Evolutionary conservation across 495 filamentous ascomycete species (phyloP).

Genomic region (Sporormia fimetaria): DNA sequence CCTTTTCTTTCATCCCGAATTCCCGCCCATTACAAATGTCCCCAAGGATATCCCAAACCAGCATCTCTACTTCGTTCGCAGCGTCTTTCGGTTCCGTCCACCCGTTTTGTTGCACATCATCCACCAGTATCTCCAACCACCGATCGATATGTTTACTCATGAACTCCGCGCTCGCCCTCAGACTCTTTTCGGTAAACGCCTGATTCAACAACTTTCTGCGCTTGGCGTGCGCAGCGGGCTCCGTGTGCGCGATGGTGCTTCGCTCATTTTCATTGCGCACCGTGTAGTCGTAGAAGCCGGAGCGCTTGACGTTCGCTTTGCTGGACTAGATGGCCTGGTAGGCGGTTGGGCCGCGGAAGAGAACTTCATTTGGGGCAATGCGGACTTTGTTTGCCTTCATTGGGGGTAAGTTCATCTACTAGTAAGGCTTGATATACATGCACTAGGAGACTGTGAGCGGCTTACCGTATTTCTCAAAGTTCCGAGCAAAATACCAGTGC

Average conservation of each 20-base stretch:
- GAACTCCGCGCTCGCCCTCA: slow-evolving; percentile 14
- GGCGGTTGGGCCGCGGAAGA: neutral
- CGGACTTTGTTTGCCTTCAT: slow-evolving; percentile 1
- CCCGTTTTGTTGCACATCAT: neutral
- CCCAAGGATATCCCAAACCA: slow-evolving; percentile 15
- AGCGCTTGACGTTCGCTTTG: slow-evolving; percentile 28
- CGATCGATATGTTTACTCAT: slow-evolving; percentile 26
- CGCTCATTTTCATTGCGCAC: slow-evolving; percentile 9
- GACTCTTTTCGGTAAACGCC: slow-evolving; percentile 26
- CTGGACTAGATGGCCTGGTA: slow-evolving; percentile 25
- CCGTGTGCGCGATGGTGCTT: slow-evolving; percentile 22
- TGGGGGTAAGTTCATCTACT: neutral
- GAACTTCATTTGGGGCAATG: neutral
- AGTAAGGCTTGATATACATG: neutral
- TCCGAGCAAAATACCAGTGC: slow-evolving; percentile 25
- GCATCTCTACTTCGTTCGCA: neutral
- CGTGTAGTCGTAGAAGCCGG: slow-evolving; percentile 24
- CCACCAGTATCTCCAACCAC: slow-evolving; percentile 24
- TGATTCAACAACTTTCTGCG: slow-evolving; percentile 27
- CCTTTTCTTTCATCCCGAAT: slow-evolving; percentile 12
- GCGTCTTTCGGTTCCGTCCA: slow-evolving; percentile 6
- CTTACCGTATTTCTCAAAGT: slow-evolving; percentile 25
- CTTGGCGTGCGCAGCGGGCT: slow-evolving; percentile 24
- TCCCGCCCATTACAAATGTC: slow-evolving; percentile 8
- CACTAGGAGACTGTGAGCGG: neutral